Evolutionary conservation across 345 rosid species (phyloP).

Genomic region (Lepidium aucheri): DNA sequence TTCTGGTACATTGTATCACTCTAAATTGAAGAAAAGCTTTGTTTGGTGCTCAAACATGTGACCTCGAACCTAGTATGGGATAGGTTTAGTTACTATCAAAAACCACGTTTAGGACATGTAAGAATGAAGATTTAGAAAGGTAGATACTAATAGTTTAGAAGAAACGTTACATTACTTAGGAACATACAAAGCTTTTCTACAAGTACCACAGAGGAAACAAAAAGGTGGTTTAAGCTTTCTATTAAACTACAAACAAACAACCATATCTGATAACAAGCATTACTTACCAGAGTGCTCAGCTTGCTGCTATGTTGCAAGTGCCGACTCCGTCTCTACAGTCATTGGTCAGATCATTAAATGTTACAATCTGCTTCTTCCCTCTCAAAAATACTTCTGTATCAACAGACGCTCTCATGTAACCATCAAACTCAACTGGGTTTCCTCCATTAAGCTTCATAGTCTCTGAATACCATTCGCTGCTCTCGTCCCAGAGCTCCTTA

Average conservation of each 20-base stretch:
- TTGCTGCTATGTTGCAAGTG: conserved; percentile 64
- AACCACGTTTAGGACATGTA: background rate
- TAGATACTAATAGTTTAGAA: background rate
- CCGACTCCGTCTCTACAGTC: conserved; percentile 81
- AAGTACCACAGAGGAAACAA: conserved; percentile 10
- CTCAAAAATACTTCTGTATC: conserved; percentile 90
- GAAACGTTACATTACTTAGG: background rate
- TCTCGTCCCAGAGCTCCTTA: conserved; percentile 78
- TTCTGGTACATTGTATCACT: background rate
- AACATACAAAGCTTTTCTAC: background rate
- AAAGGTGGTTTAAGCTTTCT: conserved; percentile 1
- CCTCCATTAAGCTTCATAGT: conserved; percentile 74
- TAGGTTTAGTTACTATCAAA: background rate
- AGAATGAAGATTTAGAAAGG: background rate
- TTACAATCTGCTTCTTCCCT: conserved; percentile 87
- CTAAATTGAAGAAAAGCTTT: background rate
- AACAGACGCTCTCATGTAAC: conserved; percentile 81
- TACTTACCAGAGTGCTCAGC: conserved; percentile 27
- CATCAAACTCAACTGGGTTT: conserved; percentile 77
- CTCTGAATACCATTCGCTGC: conserved; percentile 85
- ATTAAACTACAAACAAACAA: conserved; percentile 6
- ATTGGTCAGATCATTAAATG: conserved; percentile 80
- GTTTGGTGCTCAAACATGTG: background rate
- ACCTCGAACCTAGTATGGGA: background rate
- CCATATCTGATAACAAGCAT: background rate